Base-by-base conservation (phyloP, 441 rosid species). In the Populus hybrid region DNA sequence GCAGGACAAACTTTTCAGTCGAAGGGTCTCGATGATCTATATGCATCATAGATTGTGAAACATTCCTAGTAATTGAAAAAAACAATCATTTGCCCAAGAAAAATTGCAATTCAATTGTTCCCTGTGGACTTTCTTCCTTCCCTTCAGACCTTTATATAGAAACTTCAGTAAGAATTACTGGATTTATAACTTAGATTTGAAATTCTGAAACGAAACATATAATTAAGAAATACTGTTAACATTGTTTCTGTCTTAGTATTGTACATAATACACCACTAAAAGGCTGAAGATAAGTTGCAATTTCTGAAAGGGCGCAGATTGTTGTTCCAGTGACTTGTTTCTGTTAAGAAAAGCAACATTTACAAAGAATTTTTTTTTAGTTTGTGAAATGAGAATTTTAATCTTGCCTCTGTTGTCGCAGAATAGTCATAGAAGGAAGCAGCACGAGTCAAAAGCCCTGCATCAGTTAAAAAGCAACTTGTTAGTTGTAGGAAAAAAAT, bases 381-480 rank as follows among this genome's bases (percentile, higher is more conserved):
- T 28, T 54, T 16, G 20, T 50, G 18, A 8, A 14, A 6, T 63
- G 24, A 46, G 28, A 42, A 35, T 12, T 10, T 34, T 42, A 30
- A 46, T 77, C 88, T 83, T 87, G 85, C 95, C 97, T 93, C 34
- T 34, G 87, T 81, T 73, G 90, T 86, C 68, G 90, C 90, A 70
- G 88, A 87, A 54, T 85, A 76, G 76, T 87, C 91, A 30, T 82
- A 77, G 30, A 77, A 77, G 79, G 86, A 61, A 67, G 84, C 80
- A 67, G 84, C 80, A 16, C 68, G 78, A 8, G 14, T 70, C 65
- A 69, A 10, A 0, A 35, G 67, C 67, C 81, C 92, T 85, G 85
- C 80, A 81, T 69, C 32, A 54, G 67, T 76, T 42, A 20, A 67
- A 10, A n/a, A 61, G 16, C 12, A 5, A 65, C 67, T 34, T 1